Evolutionary conservation across 768 basidiomycete genomes (phyloP), one percentile per base, ranked within the genome.

Genomic region (Galerina sulciceps): DNA sequence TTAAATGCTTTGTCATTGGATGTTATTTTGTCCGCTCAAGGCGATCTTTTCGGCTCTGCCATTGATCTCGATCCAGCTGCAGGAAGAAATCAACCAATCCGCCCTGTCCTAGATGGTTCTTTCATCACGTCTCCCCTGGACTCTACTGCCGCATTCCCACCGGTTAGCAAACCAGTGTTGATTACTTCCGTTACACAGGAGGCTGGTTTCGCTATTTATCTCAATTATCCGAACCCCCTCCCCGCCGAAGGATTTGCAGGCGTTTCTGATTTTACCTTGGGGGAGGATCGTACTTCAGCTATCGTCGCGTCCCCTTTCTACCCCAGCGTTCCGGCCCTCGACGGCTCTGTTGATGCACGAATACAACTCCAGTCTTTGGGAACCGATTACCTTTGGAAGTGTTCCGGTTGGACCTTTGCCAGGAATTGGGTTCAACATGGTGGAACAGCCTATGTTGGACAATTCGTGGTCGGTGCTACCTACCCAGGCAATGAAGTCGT

Each of bases 141-240:
- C 70, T 81, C 81, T 14, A 81, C 84, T 0, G 75, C 79, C 4
- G 65, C 84, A 4, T 90, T 88, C 73, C 88, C 89, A 2, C 62
- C 76, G 6, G 78, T 84, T 44, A 78, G 72, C 55, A 91, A 94
- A 69, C 81, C 88, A 3, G 63, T 95, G 51, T 73, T 96, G 26
- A 71, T 94, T 49, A 86, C 92, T 6, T 90, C 84, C 14, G 88
- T 90, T 13, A 71, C 73, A 42, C 77, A 94, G 67, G 94, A 96
- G 66, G 92, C 87, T 0, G 91, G 82, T 2, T 72, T 74, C n/a
- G 76, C 84, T 26, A 86, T 91, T 63, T 86, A 84, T 66, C 59
- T 68, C 31, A 63, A 57, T 44, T 81, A 83, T 70, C 55, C 69
- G 13, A 58, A 67, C 23, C 69, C 79, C 13, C 55, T 90, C 17